These are phyloP conservation scores for Arthrobotrys sphaeroides DNA, from an alignment of 2,329 filamentous ascomycete genomes.

Conservation along the genomic window DNA sequence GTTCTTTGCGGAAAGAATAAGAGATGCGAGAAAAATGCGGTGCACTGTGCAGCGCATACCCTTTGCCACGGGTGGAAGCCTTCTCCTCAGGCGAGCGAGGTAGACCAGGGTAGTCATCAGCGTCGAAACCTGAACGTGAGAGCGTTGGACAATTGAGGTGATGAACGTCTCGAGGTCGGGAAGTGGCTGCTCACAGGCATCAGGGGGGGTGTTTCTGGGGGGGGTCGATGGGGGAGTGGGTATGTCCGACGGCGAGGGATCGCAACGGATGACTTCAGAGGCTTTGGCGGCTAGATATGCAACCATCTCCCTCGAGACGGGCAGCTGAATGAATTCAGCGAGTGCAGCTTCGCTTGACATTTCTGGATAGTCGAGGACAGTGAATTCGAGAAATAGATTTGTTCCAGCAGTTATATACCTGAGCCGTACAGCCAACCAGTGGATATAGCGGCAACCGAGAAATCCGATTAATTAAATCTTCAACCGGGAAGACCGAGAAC, in stretches of 20 bases:
- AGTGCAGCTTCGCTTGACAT: conserved; percentile 74
- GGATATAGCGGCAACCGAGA: conserved; percentile 20
- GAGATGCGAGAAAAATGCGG: conserved; percentile 91
- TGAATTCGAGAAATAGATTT: neutral
- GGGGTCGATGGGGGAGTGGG: conserved; percentile 65
- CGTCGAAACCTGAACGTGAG: conserved; percentile 95
- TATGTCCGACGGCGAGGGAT: conserved; percentile 65
- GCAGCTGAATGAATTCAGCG: conserved; percentile 81
- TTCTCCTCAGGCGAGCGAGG: conserved; percentile 81
- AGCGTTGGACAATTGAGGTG: conserved; percentile 85
- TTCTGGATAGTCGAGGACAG: neutral
- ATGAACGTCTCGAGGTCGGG: conserved; percentile 92
- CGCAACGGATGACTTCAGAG: conserved; percentile 81
- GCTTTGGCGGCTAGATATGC: conserved; percentile 78
- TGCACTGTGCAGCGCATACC: conserved; percentile 96
- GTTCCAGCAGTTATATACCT: neutral
- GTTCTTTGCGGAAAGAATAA: conserved; percentile 92
- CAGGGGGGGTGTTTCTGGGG: conserved; percentile 61
- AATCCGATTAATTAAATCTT: conserved; percentile 7
- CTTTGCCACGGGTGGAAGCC: conserved; percentile 92
- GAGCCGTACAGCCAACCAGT: conserved; percentile 35
- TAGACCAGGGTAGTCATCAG: conserved; percentile 98
- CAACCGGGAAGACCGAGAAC: conserved; percentile 27
- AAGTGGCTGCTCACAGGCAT: conserved; percentile 66
- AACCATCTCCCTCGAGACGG: conserved; percentile 80